Evolutionary conservation across 495 filamentous ascomycete species (phyloP), one percentile per base, ranked within the genome.

Genomic region (Aspergillus funiculosus): DNA sequence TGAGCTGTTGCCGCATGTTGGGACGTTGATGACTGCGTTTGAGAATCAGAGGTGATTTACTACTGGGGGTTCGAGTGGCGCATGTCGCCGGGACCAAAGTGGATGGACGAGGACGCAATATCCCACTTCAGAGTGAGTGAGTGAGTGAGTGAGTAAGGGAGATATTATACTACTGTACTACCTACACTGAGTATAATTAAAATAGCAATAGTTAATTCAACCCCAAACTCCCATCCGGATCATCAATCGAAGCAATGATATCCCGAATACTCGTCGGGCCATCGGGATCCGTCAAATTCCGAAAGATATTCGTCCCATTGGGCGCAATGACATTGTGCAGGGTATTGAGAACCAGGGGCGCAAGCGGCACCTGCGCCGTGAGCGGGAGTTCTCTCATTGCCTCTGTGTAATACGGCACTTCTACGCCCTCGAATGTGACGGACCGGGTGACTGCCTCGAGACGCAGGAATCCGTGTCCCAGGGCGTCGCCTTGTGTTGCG

Each of bases 1-100:
- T 6, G 64, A 76, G 57, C 61, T 81, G 46, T 60, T 66, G 15
- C 68, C 68, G 8, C 53, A 65, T 50, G 58, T 71, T 6, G 68
- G 66, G 15, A 71, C 68, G 0, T 52, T 69, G 39, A 62, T 71
- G 39, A 67, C 62, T 32, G 62, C 60, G 49, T 60, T 69, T 25
- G 59, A 65, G 58, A 46, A 71, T 39, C 63, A 67, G 32, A n/a
- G n/a, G n/a, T n/a, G n/a, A n/a, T n/a, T n/a, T n/a, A n/a, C n/a
- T n/a, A n/a, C n/a, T n/a, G n/a, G n/a, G n/a, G n/a, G n/a, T n/a
- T n/a, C n/a, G n/a, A n/a, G n/a, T n/a, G n/a, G n/a, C n/a, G 54
- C 36, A 52, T 63, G 42, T 20, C 43, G 10, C 28, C 32, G 4
- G 31, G 40, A 32, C 1, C 39, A 29, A 52, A 60, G 9, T 50